Percentiles rank a stretch among this genome's conserved stretches.
These are phyloP conservation scores for Cordyceps militaris DNA, from an alignment of 2,329 filamentous ascomycete genomes.

Conservation along the genomic window DNA sequence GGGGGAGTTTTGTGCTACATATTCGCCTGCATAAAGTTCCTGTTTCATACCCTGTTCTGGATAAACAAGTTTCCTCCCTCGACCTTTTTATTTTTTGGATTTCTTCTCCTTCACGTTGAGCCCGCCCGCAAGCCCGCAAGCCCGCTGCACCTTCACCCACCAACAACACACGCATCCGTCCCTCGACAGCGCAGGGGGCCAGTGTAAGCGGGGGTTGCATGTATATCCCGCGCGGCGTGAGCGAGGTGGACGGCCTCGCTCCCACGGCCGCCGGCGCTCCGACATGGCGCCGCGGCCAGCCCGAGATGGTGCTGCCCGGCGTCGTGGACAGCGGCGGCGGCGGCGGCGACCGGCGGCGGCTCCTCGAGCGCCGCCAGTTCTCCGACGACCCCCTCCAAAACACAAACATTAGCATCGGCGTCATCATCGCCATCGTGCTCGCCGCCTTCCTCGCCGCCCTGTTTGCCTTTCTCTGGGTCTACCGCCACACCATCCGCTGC, in stretches of 20 bases:
- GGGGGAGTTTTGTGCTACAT: neutral
- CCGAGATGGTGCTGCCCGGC: neutral
- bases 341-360: neutral
- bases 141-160: neutral
- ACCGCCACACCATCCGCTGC: conserved; percentile 32
- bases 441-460: conserved; percentile 32
- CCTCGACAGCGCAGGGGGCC: neutral
- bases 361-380: conserved; percentile 14
- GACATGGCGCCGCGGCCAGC: neutral
- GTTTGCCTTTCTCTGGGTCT: conserved; percentile 32
- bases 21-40: neutral
- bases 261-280: neutral
- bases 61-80: neutral
- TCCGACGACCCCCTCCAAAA: conserved; percentile 22
- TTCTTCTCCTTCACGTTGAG: neutral
- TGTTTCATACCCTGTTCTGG: neutral
- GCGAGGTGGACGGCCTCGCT: neutral
- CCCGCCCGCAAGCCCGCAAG: neutral
- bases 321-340: neutral
- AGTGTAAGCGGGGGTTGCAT: conserved; percentile 5
- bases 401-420: conserved; percentile 35
- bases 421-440: conserved; percentile 35
- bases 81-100: neutral
- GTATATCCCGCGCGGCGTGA: conserved; percentile 6
- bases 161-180: neutral